Conservation (phyloP, 1,284 basidiomycete genomes). For the Ustilago vetiveriae region DNA sequence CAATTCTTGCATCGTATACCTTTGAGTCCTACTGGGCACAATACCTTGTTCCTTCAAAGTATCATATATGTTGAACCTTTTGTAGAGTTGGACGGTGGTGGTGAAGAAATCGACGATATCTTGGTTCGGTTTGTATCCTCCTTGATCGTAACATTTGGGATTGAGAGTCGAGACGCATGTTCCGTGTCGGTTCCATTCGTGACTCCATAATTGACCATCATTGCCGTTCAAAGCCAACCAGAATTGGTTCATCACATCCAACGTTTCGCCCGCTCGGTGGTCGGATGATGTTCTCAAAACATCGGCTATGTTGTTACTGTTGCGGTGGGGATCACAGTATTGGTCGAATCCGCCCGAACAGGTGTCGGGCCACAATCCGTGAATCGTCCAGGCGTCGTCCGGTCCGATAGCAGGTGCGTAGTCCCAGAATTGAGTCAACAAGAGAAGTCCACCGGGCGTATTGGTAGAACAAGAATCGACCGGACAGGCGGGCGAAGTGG, state of each 20-base stretch:
- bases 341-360: slow-evolving; percentile 40
- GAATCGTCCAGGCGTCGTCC: slow-evolving; percentile 46
- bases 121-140: slow-evolving; percentile 10
- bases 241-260: slow-evolving; percentile 53
- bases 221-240: slow-evolving; percentile 49
- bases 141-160: slow-evolving; percentile 35
- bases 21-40: slow-evolving; percentile 10
- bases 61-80: slow-evolving; percentile 32
- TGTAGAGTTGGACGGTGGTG: slow-evolving; percentile 30
- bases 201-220: slow-evolving; percentile 38
- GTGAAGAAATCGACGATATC: slow-evolving; percentile 54
- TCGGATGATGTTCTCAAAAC: slow-evolving; percentile 16
- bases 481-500: slow-evolving; percentile 15
- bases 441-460: slow-evolving; percentile 48
- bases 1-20: slow-evolving; percentile 31
- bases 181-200: slow-evolving; percentile 53
- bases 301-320: slow-evolving; percentile 25
- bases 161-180: slow-evolving; percentile 47
- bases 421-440: slow-evolving; percentile 55
- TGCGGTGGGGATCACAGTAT: slow-evolving; percentile 39
- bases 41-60: slow-evolving; percentile 33
- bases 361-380: slow-evolving; percentile 53
- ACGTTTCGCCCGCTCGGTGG: slow-evolving; percentile 12
- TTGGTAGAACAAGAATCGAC: slow-evolving; percentile 43
- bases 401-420: slow-evolving; percentile 48